Percentiles rank a stretch among this genome's conserved stretches.
Conservation (phyloP, 2,329 filamentous ascomycete genomes). For the Sarocladiaceae sp. region DNA sequence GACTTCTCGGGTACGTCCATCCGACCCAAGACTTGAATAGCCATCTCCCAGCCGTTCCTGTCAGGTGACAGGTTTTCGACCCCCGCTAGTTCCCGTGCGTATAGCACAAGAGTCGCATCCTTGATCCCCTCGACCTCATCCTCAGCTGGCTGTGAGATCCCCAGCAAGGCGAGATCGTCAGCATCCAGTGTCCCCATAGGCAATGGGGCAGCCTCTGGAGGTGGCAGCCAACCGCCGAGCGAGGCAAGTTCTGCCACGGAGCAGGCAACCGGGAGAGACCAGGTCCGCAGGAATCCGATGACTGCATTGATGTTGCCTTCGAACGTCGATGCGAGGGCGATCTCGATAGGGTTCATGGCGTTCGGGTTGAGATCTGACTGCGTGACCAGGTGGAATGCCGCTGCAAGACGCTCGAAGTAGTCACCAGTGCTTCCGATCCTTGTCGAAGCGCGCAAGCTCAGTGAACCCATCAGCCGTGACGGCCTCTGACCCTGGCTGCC, state of each 20-base stretch:
- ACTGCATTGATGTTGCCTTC: constrained; percentile 76
- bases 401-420: constrained; percentile 67
- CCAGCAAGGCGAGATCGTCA: constrained; percentile 80
- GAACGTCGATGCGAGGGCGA: constrained; percentile 74
- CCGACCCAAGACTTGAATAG: constrained; percentile 74
- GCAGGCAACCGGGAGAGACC: constrained; percentile 74
- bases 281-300: constrained; percentile 65
- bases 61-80: constrained; percentile 41
- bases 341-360: constrained; percentile 66
- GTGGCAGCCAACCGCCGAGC: constrained; percentile 75
- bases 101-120: constrained; percentile 71
- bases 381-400: constrained; percentile 63
- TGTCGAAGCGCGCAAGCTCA: constrained; percentile 31
- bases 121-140: constrained; percentile 62
- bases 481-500: constrained; percentile 35
- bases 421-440: constrained; percentile 52
- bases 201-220: constrained; percentile 35
- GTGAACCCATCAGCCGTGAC: constrained; percentile 31
- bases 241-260: constrained; percentile 78
- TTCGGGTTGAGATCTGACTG: constrained; percentile 72
- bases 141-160: constrained; percentile 52
- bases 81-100: constrained; percentile 62
- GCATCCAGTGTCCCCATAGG: constrained; percentile 65
- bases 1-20: constrained; percentile 68
- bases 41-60: constrained; percentile 81